Percentiles rank a stretch among this genome's conserved stretches.
Evolutionary conservation across 1,284 basidiomycete species (phyloP).

Genomic region (Meira miltonrushii): DNA sequence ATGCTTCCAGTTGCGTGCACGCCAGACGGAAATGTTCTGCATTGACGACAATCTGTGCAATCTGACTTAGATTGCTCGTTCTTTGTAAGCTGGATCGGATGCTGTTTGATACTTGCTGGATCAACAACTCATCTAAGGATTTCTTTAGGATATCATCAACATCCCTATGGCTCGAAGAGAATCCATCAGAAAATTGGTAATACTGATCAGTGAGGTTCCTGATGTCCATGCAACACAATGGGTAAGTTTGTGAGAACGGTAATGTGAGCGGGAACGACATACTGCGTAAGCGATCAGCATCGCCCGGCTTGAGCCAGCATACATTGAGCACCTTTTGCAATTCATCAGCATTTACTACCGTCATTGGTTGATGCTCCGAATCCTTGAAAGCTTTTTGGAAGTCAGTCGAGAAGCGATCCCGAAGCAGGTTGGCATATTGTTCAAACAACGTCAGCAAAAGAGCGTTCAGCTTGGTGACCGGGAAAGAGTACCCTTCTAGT

Average conservation of each 20-base stretch:
- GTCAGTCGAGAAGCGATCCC: constrained; percentile 73
- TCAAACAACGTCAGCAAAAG: constrained; percentile 84
- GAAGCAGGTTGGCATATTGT: constrained; percentile 76
- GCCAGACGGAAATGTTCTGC: constrained; percentile 85
- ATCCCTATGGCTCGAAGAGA: constrained; percentile 81
- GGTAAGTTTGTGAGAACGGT: constrained; percentile 93
- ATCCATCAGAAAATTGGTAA: constrained; percentile 92
- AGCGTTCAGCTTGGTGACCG: constrained; percentile 73
- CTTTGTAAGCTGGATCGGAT: constrained; percentile 68
- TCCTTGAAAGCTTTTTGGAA: constrained; percentile 60
- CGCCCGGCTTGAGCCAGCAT: constrained; percentile 70
- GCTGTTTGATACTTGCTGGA: constrained; percentile 71
- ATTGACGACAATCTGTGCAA: constrained; percentile 89
- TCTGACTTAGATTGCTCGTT: constrained; percentile 76
- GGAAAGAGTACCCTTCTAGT: constrained; percentile 75
- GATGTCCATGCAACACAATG: constrained; percentile 92
- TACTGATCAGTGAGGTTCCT: constrained; percentile 90
- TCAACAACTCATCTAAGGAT: constrained; percentile 81
- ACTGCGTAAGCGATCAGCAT: constrained; percentile 55
- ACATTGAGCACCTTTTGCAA: constrained; percentile 71
- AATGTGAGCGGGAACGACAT: constrained; percentile 68
- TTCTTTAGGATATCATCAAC: constrained; percentile 86
- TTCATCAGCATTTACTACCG: constrained; percentile 68
- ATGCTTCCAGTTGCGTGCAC: constrained; percentile 78
- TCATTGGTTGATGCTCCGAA: constrained; percentile 90